Evolutionary conservation across 139 green algal genomes (phyloP).

Genomic region (Closterium sp.): DNA sequence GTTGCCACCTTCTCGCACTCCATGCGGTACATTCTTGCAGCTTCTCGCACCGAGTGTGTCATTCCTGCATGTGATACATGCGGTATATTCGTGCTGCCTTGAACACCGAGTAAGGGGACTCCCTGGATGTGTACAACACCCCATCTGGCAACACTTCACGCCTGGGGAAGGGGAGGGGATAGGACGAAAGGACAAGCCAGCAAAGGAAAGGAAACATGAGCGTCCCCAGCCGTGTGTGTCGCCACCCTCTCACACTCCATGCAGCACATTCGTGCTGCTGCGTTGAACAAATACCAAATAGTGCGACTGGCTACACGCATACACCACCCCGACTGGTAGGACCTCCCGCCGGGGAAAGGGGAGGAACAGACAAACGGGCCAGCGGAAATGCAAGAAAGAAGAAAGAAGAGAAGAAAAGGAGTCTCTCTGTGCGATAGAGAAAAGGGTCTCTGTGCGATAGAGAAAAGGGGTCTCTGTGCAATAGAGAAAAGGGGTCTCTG

Average conservation of each 20-base stretch:
- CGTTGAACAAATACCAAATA: conserved; percentile 96
- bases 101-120: conserved; percentile 95
- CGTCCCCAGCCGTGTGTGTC: conserved; percentile 81
- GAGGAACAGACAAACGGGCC: neutral
- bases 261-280: conserved; percentile 85
- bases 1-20: conserved; percentile 76
- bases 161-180: neutral
- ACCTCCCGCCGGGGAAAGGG: conserved; percentile 41
- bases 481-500: too few relatives aligned
- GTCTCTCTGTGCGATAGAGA: too few relatives aligned
- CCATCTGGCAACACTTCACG: conserved; percentile 57
- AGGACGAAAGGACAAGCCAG: too few relatives aligned
- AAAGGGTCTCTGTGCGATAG: too few relatives aligned
- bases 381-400: too few relatives aligned
- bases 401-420: too few relatives aligned
- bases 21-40: conserved; percentile 89
- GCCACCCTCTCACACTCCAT: conserved; percentile 85
- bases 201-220: too few relatives aligned
- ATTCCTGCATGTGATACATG: conserved; percentile 84
- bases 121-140: conserved; percentile 83
- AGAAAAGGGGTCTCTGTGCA: too few relatives aligned
- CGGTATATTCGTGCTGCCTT: conserved; percentile 83
- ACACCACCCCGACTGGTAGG: conserved; percentile 73
- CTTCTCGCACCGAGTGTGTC: conserved; percentile 98
- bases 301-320: conserved; percentile 83